Percentiles rank a stretch among this genome's conserved stretches.
phyloP scores from a whole-genome alignment of 1,139 yeast genomes.

The Hyphopichia khmerensis region DNA sequence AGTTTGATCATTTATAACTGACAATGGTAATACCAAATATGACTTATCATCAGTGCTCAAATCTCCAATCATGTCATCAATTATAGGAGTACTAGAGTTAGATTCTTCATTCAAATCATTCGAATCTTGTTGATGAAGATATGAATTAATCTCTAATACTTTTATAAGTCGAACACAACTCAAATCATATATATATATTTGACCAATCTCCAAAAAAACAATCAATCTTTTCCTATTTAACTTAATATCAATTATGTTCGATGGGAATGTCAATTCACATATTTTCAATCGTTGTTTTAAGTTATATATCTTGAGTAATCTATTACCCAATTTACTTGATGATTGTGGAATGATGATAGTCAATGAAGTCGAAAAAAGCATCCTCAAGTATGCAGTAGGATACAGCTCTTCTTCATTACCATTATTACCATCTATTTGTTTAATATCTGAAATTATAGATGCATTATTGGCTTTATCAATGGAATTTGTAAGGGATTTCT shows the following conservation, averaged over 20 bases:
- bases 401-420: conserved; percentile 4
- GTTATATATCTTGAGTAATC: conserved; percentile 61
- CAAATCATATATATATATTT: conserved; percentile 69
- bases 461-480: conserved; percentile 27
- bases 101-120: not conserved
- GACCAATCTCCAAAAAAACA: conserved; percentile 59
- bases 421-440: conserved; percentile 1
- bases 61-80: conserved; percentile 42
- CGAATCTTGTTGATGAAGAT: conserved; percentile 1
- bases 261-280: conserved; percentile 69
- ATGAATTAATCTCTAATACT: conserved; percentile 52
- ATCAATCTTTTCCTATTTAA: conserved; percentile 66
- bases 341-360: conserved; percentile 58
- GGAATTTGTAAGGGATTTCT: conserved; percentile 12
- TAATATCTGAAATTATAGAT: conserved; percentile 3
- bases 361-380: conserved; percentile 70
- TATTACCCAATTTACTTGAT: conserved; percentile 40
- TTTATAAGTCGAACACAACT: conserved; percentile 68
- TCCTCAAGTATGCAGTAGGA: conserved; percentile 46
- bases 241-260: conserved; percentile 57
- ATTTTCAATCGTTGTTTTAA: conserved; percentile 67
- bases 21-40: conserved; percentile 40
- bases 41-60: conserved; percentile 51
- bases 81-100: conserved; percentile 8
- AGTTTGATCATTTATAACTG: conserved; percentile 24